Evolutionary conservation across 2,329 filamentous ascomycete genomes (phyloP).

Genomic region (Exophiala viscosa): DNA sequence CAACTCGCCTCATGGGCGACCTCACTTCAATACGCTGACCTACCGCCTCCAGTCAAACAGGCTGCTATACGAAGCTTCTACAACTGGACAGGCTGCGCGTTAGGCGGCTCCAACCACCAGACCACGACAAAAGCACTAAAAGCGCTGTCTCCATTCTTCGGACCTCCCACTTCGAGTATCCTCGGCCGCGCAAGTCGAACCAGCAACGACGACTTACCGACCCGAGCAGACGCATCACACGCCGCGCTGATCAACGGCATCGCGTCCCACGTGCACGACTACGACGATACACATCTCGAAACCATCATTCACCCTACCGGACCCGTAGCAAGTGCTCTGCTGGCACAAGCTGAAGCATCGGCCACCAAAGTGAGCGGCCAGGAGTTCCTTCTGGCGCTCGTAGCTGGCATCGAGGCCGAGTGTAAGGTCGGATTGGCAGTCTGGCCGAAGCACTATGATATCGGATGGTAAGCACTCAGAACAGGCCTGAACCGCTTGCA

Average conservation of each 20-base stretch:
- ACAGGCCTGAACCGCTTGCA: neutral
- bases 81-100: constrained; percentile 54
- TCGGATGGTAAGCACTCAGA: constrained; percentile 41
- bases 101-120: constrained; percentile 49
- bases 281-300: constrained; percentile 55
- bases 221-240: constrained; percentile 29
- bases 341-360: constrained; percentile 46
- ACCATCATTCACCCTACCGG: constrained; percentile 56
- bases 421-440: constrained; percentile 53
- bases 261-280: constrained; percentile 54
- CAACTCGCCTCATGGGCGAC: constrained; percentile 48
- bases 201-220: neutral
- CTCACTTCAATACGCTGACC: constrained; percentile 39
- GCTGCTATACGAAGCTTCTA: constrained; percentile 50
- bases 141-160: constrained; percentile 38
- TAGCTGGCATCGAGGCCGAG: constrained; percentile 51
- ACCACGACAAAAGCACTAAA: constrained; percentile 40
- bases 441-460: constrained; percentile 53
- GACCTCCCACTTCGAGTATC: constrained; percentile 36
- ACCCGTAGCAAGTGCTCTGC: constrained; percentile 49
- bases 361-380: constrained; percentile 39
- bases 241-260: constrained; percentile 54
- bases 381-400: constrained; percentile 51
- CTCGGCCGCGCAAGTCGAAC: constrained; percentile 29
- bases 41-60: constrained; percentile 41